A percentile compares a stretch with the other conserved stretches of the same genome.
Evolutionary conservation across 768 basidiomycete genomes (phyloP).

Genomic region (Leucogyrophana mollusca): DNA sequence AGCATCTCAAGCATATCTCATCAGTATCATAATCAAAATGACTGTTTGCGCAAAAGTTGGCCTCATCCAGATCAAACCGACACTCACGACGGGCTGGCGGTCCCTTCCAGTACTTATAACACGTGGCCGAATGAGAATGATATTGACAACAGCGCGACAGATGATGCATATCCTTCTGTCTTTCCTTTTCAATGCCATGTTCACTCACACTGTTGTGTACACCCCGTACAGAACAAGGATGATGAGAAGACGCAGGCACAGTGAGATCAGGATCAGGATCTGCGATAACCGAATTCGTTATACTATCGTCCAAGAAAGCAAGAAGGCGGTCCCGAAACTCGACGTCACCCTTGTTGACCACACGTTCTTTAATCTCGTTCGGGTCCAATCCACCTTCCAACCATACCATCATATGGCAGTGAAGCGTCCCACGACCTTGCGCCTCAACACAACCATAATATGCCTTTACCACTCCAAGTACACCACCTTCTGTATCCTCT

Average conservation of each 20-base stretch:
- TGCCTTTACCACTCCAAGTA: slow-evolving; percentile 30
- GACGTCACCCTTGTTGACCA: slow-evolving; percentile 8
- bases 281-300: no score
- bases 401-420: slow-evolving; percentile 44
- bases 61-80: slow-evolving; percentile 28
- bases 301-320: slow-evolving; percentile 22
- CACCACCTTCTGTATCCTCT: slow-evolving; percentile 17
- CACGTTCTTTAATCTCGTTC: slow-evolving; percentile 18
- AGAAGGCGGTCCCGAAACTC: slow-evolving; percentile 18
- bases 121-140: slow-evolving; percentile 33
- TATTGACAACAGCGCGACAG: slow-evolving; percentile 27
- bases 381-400: slow-evolving; percentile 33
- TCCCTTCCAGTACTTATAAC: slow-evolving; percentile 37
- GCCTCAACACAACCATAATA: slow-evolving; percentile 43
- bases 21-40: slow-evolving; percentile 15
- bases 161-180: slow-evolving; percentile 20
- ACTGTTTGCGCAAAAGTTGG: slow-evolving; percentile 9
- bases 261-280: no score
- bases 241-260: no score
- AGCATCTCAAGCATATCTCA: slow-evolving; percentile 22
- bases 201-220: no score
- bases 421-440: slow-evolving; percentile 37
- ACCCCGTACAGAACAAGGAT: slow-evolving; percentile 18
- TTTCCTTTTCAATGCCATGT: background rate
- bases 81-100: slow-evolving; percentile 20